Base-by-base conservation (phyloP, 352 stramenopile species). In the Phytopythium oedochilum region DNA sequence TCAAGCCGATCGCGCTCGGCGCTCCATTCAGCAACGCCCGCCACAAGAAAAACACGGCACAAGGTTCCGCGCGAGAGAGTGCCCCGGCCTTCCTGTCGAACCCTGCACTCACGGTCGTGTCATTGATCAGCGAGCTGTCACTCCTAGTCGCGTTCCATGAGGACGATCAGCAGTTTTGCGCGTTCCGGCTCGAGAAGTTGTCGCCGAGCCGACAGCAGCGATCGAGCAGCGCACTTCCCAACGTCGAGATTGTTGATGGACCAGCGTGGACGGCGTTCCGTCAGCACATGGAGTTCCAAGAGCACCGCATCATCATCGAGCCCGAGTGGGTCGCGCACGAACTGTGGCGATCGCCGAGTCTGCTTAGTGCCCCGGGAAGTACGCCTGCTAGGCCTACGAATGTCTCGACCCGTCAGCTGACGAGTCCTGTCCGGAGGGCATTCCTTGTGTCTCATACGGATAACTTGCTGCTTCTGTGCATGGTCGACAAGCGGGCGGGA, bases 1-100 rank as follows among this genome's bases (percentile, higher is more conserved):
- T 92, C 32, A 89, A 87, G 53, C 83, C 83, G 3, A 64, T 90
- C 22, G 75, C 77, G 0, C 74, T 53, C n/a, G 53, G 22, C 17
- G 36, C 22, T 14, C 26, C 34, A 31, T 23, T 17, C 25, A 15
- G n/a, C 11, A 31, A 25, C 15, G 22, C 17, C 23, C 23, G 22
- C 61, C 47, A 25, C 38, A 22, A 22, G 53, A 55, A 12, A 45
- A 60, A 5, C 49, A 4, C 23, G 0, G 18, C 15, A 10, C 14
- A 12, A 32, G 42, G 9, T 15, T 34, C 7, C 23, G 5, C 23
- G 6, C 12, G 23, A 22, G 23, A 15, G 3, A 6, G 23, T 8
- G 3, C 35, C 6, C n/a, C 12, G 14, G 1, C 28, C 2, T 86
- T 86, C 46, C 44, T 89, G 11, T 74, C 69, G 5, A 73, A 88